Evolutionary conservation across 371 early-diverging fungal genomes (phyloP).

Genomic region (Syncephalis fuscata): DNA sequence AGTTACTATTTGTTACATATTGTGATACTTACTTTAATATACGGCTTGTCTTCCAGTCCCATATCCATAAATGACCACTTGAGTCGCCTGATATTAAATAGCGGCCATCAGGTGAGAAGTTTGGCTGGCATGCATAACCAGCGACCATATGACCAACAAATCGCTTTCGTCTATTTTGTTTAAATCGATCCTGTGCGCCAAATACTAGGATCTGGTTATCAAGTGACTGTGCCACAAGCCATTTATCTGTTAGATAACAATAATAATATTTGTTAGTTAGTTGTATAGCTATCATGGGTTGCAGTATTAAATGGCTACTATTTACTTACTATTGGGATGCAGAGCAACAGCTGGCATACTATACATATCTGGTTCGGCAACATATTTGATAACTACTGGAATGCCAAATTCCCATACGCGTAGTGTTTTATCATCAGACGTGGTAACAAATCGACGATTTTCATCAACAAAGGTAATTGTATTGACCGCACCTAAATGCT

Average conservation of each 20-base stretch:
- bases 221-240: slow-evolving; percentile 83
- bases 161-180: slow-evolving; percentile 74
- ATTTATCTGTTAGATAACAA: slow-evolving; percentile 45
- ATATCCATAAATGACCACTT: slow-evolving; percentile 84
- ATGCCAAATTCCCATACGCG: slow-evolving; percentile 96
- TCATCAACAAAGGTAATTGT: slow-evolving; percentile 93
- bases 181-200: slow-evolving; percentile 71
- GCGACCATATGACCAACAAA: slow-evolving; percentile 89
- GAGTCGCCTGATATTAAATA: slow-evolving; percentile 84
- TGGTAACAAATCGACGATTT: slow-evolving; percentile 84
- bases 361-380: slow-evolving; percentile 94
- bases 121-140: slow-evolving; percentile 89
- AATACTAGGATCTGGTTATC: slow-evolving; percentile 90
- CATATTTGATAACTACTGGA: slow-evolving; percentile 91
- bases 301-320: not conserved
- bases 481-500: slow-evolving; percentile 91
- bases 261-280: slow-evolving; percentile 29
- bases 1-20: not conserved
- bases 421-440: slow-evolving; percentile 92
- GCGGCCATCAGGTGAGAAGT: slow-evolving; percentile 83
- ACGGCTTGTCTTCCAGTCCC: slow-evolving; percentile 91
- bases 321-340: slow-evolving; percentile 63
- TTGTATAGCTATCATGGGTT: not conserved
- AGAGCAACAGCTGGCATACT: slow-evolving; percentile 83
- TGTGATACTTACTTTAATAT: slow-evolving; percentile 31